Evolutionary conservation across 495 filamentous ascomycete species (phyloP).

Genomic region (Venustampulla echinocandica): DNA sequence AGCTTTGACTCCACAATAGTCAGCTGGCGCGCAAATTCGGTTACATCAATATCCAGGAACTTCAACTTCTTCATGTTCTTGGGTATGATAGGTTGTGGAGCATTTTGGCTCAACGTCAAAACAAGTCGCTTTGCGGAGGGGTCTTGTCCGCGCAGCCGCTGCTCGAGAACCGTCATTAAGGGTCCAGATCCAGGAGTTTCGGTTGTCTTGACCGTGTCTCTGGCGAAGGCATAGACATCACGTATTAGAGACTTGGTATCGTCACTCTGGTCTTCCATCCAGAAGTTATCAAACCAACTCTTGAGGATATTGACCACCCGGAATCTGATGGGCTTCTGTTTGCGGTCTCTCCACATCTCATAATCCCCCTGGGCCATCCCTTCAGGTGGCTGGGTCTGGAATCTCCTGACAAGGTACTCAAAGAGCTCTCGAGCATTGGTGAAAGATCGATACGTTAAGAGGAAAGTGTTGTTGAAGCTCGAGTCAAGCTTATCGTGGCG

Average conservation of each 20-base stretch:
- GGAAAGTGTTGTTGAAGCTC: conserved; percentile 95
- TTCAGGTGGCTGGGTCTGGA: conserved; percentile 86
- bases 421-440: conserved; percentile 85
- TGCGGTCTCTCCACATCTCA: conserved; percentile 82
- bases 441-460: conserved; percentile 93
- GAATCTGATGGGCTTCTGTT: conserved; percentile 92
- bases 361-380: conserved; percentile 67
- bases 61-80: conserved; percentile 99
- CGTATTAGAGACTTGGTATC: conserved; percentile 76
- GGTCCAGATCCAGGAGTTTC: conserved; percentile 80
- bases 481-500: conserved; percentile 91
- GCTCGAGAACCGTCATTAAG: conserved; percentile 76
- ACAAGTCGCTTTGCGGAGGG: conserved; percentile 78
- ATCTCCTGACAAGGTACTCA: conserved; percentile 82
- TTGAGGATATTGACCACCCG: conserved; percentile 95
- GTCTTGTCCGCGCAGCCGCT: conserved; percentile 79
- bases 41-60: conserved; percentile 93
- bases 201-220: conserved; percentile 82
- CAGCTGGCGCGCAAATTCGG: conserved; percentile 90
- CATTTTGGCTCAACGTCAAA: conserved; percentile 67
- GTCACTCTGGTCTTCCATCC: conserved; percentile 91
- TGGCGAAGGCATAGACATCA: conserved; percentile 82
- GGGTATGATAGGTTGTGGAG: conserved; percentile 82
- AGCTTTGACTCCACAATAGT: conserved; percentile 94
- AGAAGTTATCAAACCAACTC: conserved; percentile 95